phyloP scores from a whole-genome alignment of 768 basidiomycete species.

The Boletus rubropictus region DNA sequence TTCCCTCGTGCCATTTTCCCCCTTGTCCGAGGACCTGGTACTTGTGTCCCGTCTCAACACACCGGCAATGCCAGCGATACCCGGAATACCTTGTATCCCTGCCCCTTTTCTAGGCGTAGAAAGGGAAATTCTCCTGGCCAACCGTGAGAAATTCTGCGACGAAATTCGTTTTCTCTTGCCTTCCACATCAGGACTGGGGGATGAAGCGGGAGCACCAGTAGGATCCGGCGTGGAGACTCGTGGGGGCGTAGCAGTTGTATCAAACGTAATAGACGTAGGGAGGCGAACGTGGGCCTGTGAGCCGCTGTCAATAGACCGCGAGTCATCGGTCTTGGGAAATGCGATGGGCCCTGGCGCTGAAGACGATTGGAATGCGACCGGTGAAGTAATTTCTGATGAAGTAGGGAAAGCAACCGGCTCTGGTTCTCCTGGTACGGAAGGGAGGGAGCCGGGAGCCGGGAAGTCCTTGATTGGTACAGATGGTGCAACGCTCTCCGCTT shows the following conservation, averaged over 20 bases:
- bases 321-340: constrained; percentile 39
- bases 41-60: constrained; percentile 29
- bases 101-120: constrained; percentile 50
- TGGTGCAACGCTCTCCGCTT: constrained; percentile 22
- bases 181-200: constrained; percentile 65
- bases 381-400: constrained; percentile 11
- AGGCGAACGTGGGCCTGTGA: constrained; percentile 24
- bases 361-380: constrained; percentile 35
- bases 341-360: constrained; percentile 31
- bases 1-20: constrained; percentile 17
- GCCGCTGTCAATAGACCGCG: constrained; percentile 26
- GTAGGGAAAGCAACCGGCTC: constrained; percentile 8
- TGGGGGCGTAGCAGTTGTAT: constrained; percentile 48
- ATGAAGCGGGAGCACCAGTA: constrained; percentile 47
- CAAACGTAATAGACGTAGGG: constrained; percentile 55
- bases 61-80: constrained; percentile 25
- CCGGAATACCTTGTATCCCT: constrained; percentile 38
- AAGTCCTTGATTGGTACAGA: constrained; percentile 27
- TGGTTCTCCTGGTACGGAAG: constrained; percentile 21
- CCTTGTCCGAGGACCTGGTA: constrained; percentile 40
- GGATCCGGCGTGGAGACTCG: constrained; percentile 71
- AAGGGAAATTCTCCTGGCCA: constrained; percentile 71
- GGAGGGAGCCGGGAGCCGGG: constrained; percentile 29
- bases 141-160: constrained; percentile 79
- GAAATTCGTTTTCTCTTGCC: constrained; percentile 76